A percentile compares a stretch with the other conserved stretches of the same genome.
These are phyloP conservation scores for Penicillium sp. DNA, from an alignment of 2,329 filamentous ascomycete species.

Conservation along the genomic window DNA sequence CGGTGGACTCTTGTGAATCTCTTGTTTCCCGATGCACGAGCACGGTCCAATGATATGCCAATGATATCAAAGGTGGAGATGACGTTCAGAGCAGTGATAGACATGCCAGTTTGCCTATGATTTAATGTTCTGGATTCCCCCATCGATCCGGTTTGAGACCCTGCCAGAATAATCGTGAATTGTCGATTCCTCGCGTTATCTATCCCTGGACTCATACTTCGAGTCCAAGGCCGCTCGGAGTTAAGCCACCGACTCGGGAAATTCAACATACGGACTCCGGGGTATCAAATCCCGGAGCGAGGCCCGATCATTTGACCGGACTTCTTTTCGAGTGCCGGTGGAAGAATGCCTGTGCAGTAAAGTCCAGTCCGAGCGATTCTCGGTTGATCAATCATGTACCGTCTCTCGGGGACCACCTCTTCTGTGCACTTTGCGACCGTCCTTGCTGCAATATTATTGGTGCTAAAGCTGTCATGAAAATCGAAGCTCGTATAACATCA, in stretches of 20 bases:
- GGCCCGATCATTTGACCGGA: slow-evolving; percentile 9
- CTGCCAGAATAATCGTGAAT: not conserved
- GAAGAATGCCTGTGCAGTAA: not conserved
- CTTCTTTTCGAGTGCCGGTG: not conserved
- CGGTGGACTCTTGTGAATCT: slow-evolving; percentile 16
- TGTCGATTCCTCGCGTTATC: not conserved
- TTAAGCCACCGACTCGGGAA: not conserved
- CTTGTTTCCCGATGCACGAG: slow-evolving; percentile 17
- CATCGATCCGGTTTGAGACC: not conserved
- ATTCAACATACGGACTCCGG: not conserved
- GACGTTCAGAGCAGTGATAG: slow-evolving; percentile 3
- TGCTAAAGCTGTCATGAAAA: not conserved
- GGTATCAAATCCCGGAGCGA: not conserved
- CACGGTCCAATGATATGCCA: slow-evolving; percentile 15
- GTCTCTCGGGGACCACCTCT: not conserved
- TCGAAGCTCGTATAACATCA: not conserved
- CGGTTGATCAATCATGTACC: not conserved
- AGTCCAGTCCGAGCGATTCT: not conserved
- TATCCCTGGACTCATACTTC: not conserved
- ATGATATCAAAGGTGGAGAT: slow-evolving; percentile 25
- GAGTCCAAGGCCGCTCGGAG: not conserved
- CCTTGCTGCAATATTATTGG: not conserved
- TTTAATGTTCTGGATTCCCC: not conserved
- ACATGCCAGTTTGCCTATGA: not conserved
- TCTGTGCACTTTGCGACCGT: not conserved